Evolutionary conservation across 2,329 filamentous ascomycete species (phyloP).

Genomic region (Xylaria sp.): DNA sequence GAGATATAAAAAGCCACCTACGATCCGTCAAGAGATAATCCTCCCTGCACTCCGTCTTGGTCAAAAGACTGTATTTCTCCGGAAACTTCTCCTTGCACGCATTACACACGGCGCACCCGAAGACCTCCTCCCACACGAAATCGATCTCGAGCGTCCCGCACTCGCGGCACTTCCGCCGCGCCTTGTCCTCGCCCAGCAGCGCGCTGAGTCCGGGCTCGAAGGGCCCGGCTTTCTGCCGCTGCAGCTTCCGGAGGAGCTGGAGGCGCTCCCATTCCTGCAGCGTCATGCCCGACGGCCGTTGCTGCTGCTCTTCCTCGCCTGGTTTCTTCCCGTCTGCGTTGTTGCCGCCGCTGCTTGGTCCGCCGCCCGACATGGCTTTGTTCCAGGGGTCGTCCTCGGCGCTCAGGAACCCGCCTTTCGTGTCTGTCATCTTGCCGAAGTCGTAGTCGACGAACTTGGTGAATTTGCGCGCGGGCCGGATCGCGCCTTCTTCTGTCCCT

Average conservation of each 20-base stretch:
- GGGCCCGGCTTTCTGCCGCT: conserved; percentile 79
- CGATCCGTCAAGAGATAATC: conserved; percentile 95
- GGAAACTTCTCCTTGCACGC: conserved; percentile 88
- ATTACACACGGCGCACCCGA: conserved; percentile 79
- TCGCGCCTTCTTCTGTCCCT: conserved; percentile 52
- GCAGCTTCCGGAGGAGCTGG: conserved; percentile 77
- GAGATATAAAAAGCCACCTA: conserved; percentile 57
- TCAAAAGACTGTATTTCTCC: conserved; percentile 93
- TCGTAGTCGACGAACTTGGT: conserved; percentile 97
- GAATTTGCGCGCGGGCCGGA: conserved; percentile 87
- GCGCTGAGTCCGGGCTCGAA: conserved; percentile 91
- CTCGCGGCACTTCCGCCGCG: conserved; percentile 82
- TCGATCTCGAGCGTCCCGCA: conserved; percentile 89
- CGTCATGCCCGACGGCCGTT: conserved; percentile 87
- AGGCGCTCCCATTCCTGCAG: conserved; percentile 90
- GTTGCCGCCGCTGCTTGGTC: conserved; percentile 26
- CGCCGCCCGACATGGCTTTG: conserved; percentile 72
- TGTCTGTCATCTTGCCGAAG: conserved; percentile 97
- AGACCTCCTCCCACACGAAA: conserved; percentile 92
- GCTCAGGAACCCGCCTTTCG: conserved; percentile 94
- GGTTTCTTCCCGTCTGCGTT: conserved; percentile 46
- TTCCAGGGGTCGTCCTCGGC: conserved; percentile 92
- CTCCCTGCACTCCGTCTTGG: conserved; percentile 95
- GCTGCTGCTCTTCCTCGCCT: too few species aligned
- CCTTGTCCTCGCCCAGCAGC: conserved; percentile 70